Conservation (phyloP, 202 grass and related monocot genomes). For the Cymbopogon flexuosus region DNA sequence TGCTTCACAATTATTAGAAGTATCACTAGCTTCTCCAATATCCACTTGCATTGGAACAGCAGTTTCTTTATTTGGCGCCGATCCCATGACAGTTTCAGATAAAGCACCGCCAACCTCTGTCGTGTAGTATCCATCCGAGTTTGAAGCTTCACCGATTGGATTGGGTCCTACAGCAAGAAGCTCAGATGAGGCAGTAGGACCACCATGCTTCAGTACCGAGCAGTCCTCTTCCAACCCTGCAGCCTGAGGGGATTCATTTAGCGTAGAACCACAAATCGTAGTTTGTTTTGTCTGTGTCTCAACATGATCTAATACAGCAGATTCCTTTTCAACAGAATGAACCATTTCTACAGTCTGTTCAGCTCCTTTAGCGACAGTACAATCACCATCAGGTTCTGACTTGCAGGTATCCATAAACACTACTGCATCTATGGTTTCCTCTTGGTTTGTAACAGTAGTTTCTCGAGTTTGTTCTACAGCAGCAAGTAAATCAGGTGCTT, state of each 20-base stretch:
- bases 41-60: conserved; percentile 25
- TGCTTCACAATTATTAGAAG: not conserved
- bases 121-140: not conserved
- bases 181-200: not conserved
- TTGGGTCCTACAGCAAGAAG: not conserved
- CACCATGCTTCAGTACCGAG: not conserved
- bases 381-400: not conserved
- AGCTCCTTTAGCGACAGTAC: conserved; percentile 10
- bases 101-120: not conserved
- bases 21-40: not conserved
- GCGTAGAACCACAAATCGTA: not conserved
- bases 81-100: not conserved
- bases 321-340: not conserved
- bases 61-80: conserved; percentile 21
- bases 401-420: not conserved
- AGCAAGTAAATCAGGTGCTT: conserved; percentile 16
- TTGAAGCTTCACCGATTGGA: conserved; percentile 5
- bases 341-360: not conserved
- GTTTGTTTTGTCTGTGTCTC: not conserved
- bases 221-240: not conserved
- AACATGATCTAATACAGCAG: not conserved
- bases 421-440: not conserved
- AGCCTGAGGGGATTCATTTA: conserved; percentile 6
- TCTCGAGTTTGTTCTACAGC: conserved; percentile 23
- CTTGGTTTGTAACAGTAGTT: not conserved